These are phyloP conservation scores for Pestalotiopsis sp. DNA, from an alignment of 2,329 filamentous ascomycete species.

Conservation along the genomic window DNA sequence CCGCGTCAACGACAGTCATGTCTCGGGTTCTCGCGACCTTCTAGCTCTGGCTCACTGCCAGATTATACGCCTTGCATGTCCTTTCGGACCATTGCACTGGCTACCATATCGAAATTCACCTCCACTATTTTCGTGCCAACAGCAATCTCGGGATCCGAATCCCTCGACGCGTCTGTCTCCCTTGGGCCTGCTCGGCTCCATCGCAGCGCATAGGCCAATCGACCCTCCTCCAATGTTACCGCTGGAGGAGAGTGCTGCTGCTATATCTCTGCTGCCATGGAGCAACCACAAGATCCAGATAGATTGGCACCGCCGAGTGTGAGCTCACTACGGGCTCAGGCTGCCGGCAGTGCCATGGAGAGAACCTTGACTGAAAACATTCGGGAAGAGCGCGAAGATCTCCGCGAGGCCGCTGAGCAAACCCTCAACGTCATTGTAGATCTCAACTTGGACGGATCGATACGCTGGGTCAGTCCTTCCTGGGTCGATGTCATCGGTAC, in stretches of 20 bases:
- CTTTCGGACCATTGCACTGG: neutral
- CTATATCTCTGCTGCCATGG: slow-evolving; percentile 43
- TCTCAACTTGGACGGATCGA: slow-evolving; percentile 83
- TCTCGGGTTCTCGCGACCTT: slow-evolving; percentile 36
- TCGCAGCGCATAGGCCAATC: slow-evolving; percentile 14
- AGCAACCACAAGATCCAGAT: slow-evolving; percentile 42
- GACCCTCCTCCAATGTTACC: slow-evolving; percentile 34
- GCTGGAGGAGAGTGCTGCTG: slow-evolving; percentile 28
- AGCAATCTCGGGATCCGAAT: slow-evolving; percentile 8
- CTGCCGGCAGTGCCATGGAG: slow-evolving; percentile 54
- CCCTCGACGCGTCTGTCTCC: slow-evolving; percentile 28
- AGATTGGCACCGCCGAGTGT: slow-evolving; percentile 56
- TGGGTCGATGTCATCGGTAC: slow-evolving; percentile 94
- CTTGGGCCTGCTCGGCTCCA: slow-evolving; percentile 15
- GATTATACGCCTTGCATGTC: slow-evolving; percentile 32
- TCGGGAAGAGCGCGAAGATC: slow-evolving; percentile 87
- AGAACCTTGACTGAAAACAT: slow-evolving; percentile 83
- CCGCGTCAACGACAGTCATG: slow-evolving; percentile 34
- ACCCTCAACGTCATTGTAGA: slow-evolving; percentile 96
- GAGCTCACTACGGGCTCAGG: slow-evolving; percentile 51
- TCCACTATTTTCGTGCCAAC: slow-evolving; percentile 16
- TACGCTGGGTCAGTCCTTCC: slow-evolving; percentile 95
- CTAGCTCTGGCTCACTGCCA: slow-evolving; percentile 42
- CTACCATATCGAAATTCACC: slow-evolving; percentile 17
- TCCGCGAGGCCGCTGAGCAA: slow-evolving; percentile 94